Percentiles rank a stretch among this genome's conserved stretches.
Evolutionary conservation across 768 basidiomycete genomes (phyloP).

Genomic region (Macrolepiota dolichaula): DNA sequence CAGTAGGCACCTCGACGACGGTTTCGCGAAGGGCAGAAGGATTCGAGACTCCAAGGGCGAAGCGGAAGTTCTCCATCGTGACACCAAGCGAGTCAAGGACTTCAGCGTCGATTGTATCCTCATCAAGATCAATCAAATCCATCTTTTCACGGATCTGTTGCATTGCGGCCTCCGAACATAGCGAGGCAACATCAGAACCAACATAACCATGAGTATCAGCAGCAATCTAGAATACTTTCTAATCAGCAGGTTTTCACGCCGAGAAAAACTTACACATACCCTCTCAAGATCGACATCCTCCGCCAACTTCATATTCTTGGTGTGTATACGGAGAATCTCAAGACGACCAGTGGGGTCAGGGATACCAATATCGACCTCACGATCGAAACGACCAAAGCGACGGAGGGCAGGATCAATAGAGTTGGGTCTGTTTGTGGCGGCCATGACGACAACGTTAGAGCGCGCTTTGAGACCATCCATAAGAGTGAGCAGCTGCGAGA

Average conservation of each 20-base stretch:
- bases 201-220: conserved; percentile 99
- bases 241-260: background rate
- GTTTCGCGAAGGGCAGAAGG: conserved; percentile 99
- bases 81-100: conserved; percentile 98
- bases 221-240: conserved; percentile 63
- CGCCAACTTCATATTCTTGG: conserved; percentile 98
- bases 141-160: conserved; percentile 99
- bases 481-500: conserved; percentile 95
- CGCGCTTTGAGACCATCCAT: conserved; percentile 99
- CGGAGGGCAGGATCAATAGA: conserved; percentile 98
- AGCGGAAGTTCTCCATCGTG: conserved; percentile 99
- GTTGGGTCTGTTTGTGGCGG: conserved; percentile 97
- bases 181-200: conserved; percentile 94
- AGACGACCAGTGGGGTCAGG: conserved; percentile 98
- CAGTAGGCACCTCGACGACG: conserved; percentile 97
- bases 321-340: conserved; percentile 98
- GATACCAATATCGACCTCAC: conserved; percentile 99
- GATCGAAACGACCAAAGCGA: conserved; percentile 98
- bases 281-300: conserved; percentile 98
- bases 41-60: conserved; percentile 95
- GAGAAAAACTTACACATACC: conserved; percentile 32
- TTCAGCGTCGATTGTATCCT: conserved; percentile 99
- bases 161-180: conserved; percentile 99
- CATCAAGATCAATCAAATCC: conserved; percentile 93
- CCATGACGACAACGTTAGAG: conserved; percentile 99